phyloP scores from a whole-genome alignment of 352 stramenopile genomes.

The Plasmopara viticola region DNA sequence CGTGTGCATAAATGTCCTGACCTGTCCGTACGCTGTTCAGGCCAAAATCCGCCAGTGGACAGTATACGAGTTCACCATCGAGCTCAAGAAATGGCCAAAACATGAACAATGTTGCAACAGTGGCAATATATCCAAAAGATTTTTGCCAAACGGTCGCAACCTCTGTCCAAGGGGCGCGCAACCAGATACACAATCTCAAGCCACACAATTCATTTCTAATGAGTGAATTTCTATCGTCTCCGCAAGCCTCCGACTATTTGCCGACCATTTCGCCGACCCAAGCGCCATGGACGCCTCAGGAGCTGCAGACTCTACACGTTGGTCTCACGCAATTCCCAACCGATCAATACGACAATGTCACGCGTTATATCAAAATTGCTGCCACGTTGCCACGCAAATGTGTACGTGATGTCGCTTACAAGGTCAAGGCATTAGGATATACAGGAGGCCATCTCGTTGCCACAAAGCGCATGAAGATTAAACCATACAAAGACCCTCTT shows the following conservation, averaged over 20 bases:
- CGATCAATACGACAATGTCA: conserved; percentile 70
- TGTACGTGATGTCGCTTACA: conserved; percentile 71
- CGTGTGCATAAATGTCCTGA: conserved; percentile 42
- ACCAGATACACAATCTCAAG: conserved; percentile 5
- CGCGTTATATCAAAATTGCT: conserved; percentile 80
- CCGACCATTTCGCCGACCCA: conserved; percentile 54
- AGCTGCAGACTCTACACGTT: conserved; percentile 57
- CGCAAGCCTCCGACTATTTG: conserved; percentile 26
- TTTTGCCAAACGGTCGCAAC: conserved; percentile 10
- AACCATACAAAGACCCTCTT: conserved; percentile 31
- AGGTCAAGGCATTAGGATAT: conserved; percentile 38
- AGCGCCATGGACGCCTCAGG: conserved; percentile 47
- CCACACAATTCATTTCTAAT: conserved; percentile 5
- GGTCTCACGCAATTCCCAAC: conserved; percentile 48
- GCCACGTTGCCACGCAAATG: conserved; percentile 59
- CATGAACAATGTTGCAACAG: conserved; percentile 21
- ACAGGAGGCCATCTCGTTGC: conserved; percentile 21
- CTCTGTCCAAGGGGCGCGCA: conserved; percentile 7
- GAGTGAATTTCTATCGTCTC: conserved; percentile 19
- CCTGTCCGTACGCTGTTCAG: conserved; percentile 34
- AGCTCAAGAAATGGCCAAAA: conserved; percentile 72
- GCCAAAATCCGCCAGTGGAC: conserved; percentile 62
- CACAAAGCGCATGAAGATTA: conserved; percentile 60
- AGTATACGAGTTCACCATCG: conserved; percentile 51
- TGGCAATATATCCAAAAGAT: not conserved